Base-by-base conservation (phyloP, 2,329 filamentous ascomycete genomes). In the Graphium sp. region DNA sequence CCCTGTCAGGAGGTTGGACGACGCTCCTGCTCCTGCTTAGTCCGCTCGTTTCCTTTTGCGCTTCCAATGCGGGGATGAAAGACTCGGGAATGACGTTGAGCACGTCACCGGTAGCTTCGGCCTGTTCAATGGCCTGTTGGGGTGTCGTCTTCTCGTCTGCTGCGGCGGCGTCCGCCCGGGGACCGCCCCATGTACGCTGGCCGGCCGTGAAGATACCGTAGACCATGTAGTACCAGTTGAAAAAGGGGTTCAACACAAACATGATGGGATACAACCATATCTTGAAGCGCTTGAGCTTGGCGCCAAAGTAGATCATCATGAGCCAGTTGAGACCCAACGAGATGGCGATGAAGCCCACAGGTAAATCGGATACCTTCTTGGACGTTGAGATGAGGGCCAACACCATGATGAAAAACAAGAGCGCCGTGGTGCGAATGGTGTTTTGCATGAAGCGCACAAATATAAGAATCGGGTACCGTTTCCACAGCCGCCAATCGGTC, bases 211-310 rank as follows among this genome's bases (percentile, higher is more conserved):
- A 89, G 40, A 93, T 91, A 24, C 84, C 85, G 49, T 94, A 93
- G 3, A 93, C 78, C 79, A 94, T 93, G 56, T 95, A 95, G 33
- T 83, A 69, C 87, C 87, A 95, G 53, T 95, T 95, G 63, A 94
- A 85, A 46, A 95, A 91, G 1, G 89, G 87, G 45, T 94, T 95
- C 37, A 94, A 51, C 26, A 93, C 55, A 47, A 94, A 95, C 84
- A 95, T 94, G 36, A 95, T 43, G 0, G 87, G 87, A 47, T 95
- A 95, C 5, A 95, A 61, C 76, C 82, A 87, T 36, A 91, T 79
- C 60, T 98, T 95, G 59, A 77, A 94, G 8, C 89, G 70, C 35
- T 76, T 74, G 27, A 95, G 66, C 52, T 82, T 84, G 31, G 75
- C 67, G 15, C 83, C 87, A 49, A 95, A 94, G 57, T 93, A 95